A percentile compares a stretch with the other conserved stretches of the same genome.
These are phyloP conservation scores for Alternaria conjuncta DNA, from an alignment of 2,329 filamentous ascomycete genomes.

Conservation along the genomic window DNA sequence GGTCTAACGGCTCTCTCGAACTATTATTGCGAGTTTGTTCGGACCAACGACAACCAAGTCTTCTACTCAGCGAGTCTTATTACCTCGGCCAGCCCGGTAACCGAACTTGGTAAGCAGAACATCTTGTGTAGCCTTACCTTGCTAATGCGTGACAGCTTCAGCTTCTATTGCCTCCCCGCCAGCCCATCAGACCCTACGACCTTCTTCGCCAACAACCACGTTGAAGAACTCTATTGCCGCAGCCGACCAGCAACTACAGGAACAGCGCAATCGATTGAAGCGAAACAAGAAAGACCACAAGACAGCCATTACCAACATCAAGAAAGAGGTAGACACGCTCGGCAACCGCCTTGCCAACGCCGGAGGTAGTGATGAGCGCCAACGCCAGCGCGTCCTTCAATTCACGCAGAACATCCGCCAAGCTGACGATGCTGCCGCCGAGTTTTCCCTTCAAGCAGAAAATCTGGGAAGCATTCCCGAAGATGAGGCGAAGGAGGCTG, in stretches of 20 bases:
- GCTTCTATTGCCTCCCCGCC: constrained; percentile 52
- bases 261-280: constrained; percentile 73
- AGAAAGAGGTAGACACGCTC: constrained; percentile 76
- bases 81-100: constrained; percentile 65
- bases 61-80: constrained; percentile 76
- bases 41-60: constrained; percentile 68
- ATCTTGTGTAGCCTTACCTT: background rate
- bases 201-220: constrained; percentile 78
- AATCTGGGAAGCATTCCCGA: constrained; percentile 69
- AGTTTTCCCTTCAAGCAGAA: constrained; percentile 67
- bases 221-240: constrained; percentile 77
- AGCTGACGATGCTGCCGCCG: constrained; percentile 66
- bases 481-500: constrained; percentile 66
- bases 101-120: constrained; percentile 61
- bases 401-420: constrained; percentile 76
- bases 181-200: constrained; percentile 69
- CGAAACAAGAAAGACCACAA: constrained; percentile 77
- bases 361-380: constrained; percentile 77
- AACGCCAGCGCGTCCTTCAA: constrained; percentile 76
- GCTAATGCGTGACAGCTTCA: constrained; percentile 18
- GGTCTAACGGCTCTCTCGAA: constrained; percentile 74
- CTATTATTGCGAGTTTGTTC: constrained; percentile 80
- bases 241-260: constrained; percentile 72
- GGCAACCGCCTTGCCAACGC: constrained; percentile 69
- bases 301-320: constrained; percentile 68